phyloP scores from a whole-genome alignment of 192 early-diverging fungal species.

The Entophlyctis luteolus region DNA sequence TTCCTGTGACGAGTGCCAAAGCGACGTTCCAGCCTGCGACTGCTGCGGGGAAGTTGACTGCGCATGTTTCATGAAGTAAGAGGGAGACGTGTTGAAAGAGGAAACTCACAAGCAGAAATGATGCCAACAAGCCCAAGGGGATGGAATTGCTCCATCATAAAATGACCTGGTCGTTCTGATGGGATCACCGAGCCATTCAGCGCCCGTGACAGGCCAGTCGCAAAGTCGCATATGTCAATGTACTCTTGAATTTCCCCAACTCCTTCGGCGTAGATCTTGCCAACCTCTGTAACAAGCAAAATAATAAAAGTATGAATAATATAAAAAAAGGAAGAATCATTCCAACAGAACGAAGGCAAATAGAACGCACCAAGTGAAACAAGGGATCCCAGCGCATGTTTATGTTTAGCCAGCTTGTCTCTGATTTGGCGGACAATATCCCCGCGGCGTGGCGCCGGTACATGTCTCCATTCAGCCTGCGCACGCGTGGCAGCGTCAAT shows the following conservation, averaged over 20 bases:
- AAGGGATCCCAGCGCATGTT: slow-evolving; percentile 75
- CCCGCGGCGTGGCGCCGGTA: slow-evolving; percentile 80
- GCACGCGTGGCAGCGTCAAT: slow-evolving; percentile 54
- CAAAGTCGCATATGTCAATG: slow-evolving; percentile 90
- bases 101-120: slow-evolving; percentile 71
- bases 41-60: slow-evolving; percentile 83
- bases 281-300: slow-evolving; percentile 79
- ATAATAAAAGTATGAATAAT: not conserved
- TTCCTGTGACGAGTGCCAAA: slow-evolving; percentile 82
- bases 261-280: slow-evolving; percentile 90
- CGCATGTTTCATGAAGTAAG: not conserved
- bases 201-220: slow-evolving; percentile 77
- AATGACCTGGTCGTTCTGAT: slow-evolving; percentile 84
- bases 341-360: not conserved
- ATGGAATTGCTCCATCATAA: slow-evolving; percentile 95
- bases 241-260: slow-evolving; percentile 95
- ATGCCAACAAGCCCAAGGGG: slow-evolving; percentile 89
- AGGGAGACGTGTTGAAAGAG: not conserved
- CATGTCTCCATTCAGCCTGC: slow-evolving; percentile 55
- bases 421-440: slow-evolving; percentile 88
- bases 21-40: slow-evolving; percentile 95
- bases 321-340: not conserved
- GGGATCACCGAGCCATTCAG: slow-evolving; percentile 82
- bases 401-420: slow-evolving; percentile 69
- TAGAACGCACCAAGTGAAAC: slow-evolving; percentile 56